These are phyloP conservation scores for Chenopodium suecicum DNA, from an alignment of 148 eudicot species.

Conservation along the genomic window DNA sequence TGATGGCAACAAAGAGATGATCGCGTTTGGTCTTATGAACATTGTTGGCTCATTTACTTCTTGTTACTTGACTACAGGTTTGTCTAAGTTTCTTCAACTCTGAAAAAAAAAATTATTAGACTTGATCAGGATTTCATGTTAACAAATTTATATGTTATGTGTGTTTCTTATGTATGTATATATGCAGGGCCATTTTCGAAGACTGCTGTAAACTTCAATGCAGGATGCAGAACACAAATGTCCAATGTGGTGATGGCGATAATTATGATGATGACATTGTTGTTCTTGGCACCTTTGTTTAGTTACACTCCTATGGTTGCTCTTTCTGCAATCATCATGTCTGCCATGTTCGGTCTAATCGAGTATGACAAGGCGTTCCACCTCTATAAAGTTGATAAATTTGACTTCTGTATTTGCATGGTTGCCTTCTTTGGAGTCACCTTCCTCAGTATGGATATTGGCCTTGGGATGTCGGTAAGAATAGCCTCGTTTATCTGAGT, in stretches of 20 bases:
- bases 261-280: slow-evolving; percentile 63
- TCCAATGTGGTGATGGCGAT: slow-evolving; percentile 70
- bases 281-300: slow-evolving; percentile 80
- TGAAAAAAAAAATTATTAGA: too few relatives aligned
- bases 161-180: background rate
- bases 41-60: slow-evolving; percentile 85
- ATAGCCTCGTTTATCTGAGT: background rate
- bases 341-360: slow-evolving; percentile 88
- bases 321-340: slow-evolving; percentile 83
- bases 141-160: too few relatives aligned
- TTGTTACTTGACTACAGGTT: slow-evolving; percentile 92
- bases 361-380: slow-evolving; percentile 58
- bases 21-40: slow-evolving; percentile 94
- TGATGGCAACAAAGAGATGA: slow-evolving; percentile 97
- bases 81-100: background rate
- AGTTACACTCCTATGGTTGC: slow-evolving; percentile 86
- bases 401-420: slow-evolving; percentile 81
- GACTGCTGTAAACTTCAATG: slow-evolving; percentile 82
- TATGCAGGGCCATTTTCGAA: slow-evolving; percentile 87
- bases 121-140: too few relatives aligned
- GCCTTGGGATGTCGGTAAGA: slow-evolving; percentile 76
- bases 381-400: slow-evolving; percentile 74
- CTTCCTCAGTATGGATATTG: slow-evolving; percentile 84
- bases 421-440: slow-evolving; percentile 75
- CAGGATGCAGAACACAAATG: slow-evolving; percentile 81